Percentiles rank a stretch among this genome's conserved stretches.
phyloP scores from a whole-genome alignment of 345 rosid species.

The Ceriops decandra region DNA sequence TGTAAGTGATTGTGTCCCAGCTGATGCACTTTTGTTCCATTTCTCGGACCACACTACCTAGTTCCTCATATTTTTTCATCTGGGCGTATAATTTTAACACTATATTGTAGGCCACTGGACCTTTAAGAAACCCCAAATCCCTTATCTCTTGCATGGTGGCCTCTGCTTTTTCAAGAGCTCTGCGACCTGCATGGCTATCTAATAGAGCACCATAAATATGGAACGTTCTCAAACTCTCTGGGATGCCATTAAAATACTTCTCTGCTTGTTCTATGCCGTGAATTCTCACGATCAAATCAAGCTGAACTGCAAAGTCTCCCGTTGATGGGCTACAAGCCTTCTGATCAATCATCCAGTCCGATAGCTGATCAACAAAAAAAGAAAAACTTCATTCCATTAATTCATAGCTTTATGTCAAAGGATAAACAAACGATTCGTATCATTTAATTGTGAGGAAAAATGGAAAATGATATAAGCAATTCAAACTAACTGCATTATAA shows the following conservation, averaged over 20 bases:
- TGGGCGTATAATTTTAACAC: constrained; percentile 45
- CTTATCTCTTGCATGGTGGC: constrained; percentile 32
- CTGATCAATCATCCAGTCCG: not conserved
- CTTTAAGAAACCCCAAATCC: constrained; percentile 27
- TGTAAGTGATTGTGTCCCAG: constrained; percentile 32
- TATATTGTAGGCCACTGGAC: constrained; percentile 40
- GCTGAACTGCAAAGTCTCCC: constrained; percentile 41
- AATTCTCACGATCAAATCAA: constrained; percentile 49
- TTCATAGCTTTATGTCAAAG: not conserved
- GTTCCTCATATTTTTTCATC: constrained; percentile 26
- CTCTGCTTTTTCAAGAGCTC: constrained; percentile 40
- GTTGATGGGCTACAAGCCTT: constrained; percentile 11
- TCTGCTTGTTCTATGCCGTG: constrained; percentile 40
- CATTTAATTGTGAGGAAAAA: too few species aligned
- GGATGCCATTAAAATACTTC: constrained; percentile 32
- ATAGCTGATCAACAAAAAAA: not conserved
- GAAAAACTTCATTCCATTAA: too few species aligned
- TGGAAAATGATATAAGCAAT: too few species aligned
- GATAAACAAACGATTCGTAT: not conserved
- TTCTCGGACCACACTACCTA: constrained; percentile 39
- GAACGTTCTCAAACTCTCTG: constrained; percentile 21
- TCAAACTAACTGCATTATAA: too few species aligned
- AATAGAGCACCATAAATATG: constrained; percentile 44
- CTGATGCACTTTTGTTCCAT: constrained; percentile 45
- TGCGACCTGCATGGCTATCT: constrained; percentile 36